Evolutionary conservation across 805 yeast genomes (phyloP), one percentile per base, ranked within the genome.

Genomic region (Limtongozyma cylindracea): DNA sequence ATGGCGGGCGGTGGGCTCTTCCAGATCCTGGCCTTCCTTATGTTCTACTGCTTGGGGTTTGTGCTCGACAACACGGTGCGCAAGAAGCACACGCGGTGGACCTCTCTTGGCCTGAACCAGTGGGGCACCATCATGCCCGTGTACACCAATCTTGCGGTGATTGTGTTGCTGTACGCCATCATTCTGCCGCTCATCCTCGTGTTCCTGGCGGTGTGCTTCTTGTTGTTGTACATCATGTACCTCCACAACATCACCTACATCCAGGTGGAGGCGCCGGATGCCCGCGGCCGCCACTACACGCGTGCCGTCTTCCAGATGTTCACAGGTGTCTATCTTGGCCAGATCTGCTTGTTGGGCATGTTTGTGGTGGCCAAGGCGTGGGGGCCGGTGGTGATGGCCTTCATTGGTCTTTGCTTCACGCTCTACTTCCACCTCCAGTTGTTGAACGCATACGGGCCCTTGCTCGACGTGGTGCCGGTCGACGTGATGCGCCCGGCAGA

Each of bases 301-400:
- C 62, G 77, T 29, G 94, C 95, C 2, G 43, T 84, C 23, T 73
- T 66, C 51, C 95, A 84, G 47, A 70, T 91, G 1, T 57, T 84
- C 39, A 68, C 69, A 18, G 98, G 98, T 26, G 43, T 88, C 20
- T 84, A 84, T 41, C 41, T 84, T 20, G 92, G 92, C 18, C 82
- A 84, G 45, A 46, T 80, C 12, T 77, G 93, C 51, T 34, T 88
- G 29, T 40, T 88, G 24, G 95, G 94, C 24, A 44, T 88, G 25
- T 82, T 78, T 39, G 74, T 64, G 10, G 91, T 84, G 25, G 80
- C 91, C 28, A 77, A 77, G 53, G 72, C 91, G 19, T 84, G 94
- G 94, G 96, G 94, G 20, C 91, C 94, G 17, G 56, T 80, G 30
- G 74, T 69, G 3, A 45, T 84, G 24, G 76, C 73, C 41, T 67